Base-by-base conservation (phyloP, 768 basidiomycete species). In the Pisolithus orientalis region DNA sequence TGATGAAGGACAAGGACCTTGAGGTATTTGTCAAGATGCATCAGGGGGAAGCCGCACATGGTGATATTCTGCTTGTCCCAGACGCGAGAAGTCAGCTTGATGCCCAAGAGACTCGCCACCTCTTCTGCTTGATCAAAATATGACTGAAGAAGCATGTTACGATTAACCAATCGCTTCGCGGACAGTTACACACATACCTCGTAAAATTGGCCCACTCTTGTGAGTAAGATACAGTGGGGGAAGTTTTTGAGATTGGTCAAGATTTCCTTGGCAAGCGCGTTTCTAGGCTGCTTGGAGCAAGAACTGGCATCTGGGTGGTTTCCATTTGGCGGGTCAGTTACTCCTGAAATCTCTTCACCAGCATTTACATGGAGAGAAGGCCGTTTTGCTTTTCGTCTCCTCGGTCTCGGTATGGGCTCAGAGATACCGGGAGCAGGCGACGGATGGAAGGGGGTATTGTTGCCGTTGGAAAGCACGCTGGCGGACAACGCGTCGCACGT, bases 131-230 rank as follows among this genome's bases (percentile, higher is more conserved):
- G 94, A 39, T 90, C 86, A 59, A 95, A 97, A 66, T 96, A 96
- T 0, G 94, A 94, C 94, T 97, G 38, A 50, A 8, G 11, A 0
- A 28, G 17, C 28, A 44, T 48, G 54, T 47, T 61, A 57, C 32
- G 47, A 32, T 38, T 53, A 6, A 50, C 47, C 4, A 10, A 21
- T 42, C 49, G 47, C 51, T 44, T 43, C 39, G 47, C 31, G 21
- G 6, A 5, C 42, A 50, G 44, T 2, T 6, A 21, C 72, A 39
- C 64, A 91, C 94, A 39, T 65, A 91, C 94, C 80, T 97, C 94
- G 63, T 95, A 97, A 67, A 97, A 97, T 60, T 92, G 86, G 13
- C 94, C 94, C 10, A 97, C 93, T 49, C 91, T 82, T 7, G 94
- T 97, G 16, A 98, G 77, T 25, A 97, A 74, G 28, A 96, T 76